Conservation (phyloP, 1,284 basidiomycete species). For the Golubevia pallescens region DNA sequence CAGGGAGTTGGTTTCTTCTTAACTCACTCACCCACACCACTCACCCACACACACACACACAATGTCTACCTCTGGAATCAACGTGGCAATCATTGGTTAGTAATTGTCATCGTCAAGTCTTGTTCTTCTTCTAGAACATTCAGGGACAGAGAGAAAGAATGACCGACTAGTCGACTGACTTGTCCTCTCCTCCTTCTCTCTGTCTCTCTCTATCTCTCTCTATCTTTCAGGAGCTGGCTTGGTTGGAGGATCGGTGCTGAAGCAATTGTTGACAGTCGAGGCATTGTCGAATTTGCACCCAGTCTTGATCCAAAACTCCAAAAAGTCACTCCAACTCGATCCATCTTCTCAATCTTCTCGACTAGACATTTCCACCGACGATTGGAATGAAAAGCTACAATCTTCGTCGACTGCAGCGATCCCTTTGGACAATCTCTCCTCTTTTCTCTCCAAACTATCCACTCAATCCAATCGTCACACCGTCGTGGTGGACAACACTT, state of each 20-base stretch:
- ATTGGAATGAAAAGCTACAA: conserved; percentile 39
- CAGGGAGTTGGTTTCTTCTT: no score
- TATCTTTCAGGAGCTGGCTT: conserved; percentile 43
- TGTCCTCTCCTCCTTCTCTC: not conserved
- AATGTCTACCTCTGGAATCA: conserved; percentile 33
- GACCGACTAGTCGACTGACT: not conserved
- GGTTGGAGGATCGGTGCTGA: conserved; percentile 56
- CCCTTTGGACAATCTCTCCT: conserved; percentile 33
- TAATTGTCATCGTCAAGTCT: not conserved
- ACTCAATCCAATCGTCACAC: conserved; percentile 62
- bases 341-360: conserved; percentile 17
- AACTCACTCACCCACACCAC: no score
- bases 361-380: conserved; percentile 10
- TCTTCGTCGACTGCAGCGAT: conserved; percentile 31
- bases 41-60: no score
- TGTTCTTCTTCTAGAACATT: not conserved
- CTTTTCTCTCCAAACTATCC: conserved; percentile 36
- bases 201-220: not conserved
- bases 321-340: conserved; percentile 51
- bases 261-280: conserved; percentile 43
- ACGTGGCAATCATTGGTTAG: conserved; percentile 45
- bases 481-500: conserved; percentile 91
- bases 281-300: conserved; percentile 38
- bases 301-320: conserved; percentile 56
- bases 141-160: not conserved